phyloP scores from a whole-genome alignment of 75 land plant species.

The Selaginella moellendorffii region DNA sequence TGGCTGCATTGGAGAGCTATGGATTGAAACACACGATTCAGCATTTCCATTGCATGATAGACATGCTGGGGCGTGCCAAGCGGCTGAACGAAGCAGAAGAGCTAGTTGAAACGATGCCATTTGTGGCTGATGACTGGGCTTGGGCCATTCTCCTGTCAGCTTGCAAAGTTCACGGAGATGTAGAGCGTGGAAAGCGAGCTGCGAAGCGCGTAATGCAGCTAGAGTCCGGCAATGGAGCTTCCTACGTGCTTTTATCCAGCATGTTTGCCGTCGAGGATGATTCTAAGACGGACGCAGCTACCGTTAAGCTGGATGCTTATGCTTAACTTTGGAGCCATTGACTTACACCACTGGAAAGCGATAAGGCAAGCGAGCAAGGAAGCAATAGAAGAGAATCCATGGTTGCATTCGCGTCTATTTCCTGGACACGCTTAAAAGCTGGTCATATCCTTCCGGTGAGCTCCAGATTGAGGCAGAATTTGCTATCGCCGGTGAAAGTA shows the following conservation, averaged over 20 bases:
- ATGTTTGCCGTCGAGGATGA: too few relatives aligned
- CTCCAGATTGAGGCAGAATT: too few relatives aligned
- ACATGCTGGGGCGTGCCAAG: conserved; percentile 12
- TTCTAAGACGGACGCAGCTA: too few relatives aligned
- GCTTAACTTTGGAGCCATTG: too few relatives aligned
- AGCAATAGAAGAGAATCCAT: background rate
- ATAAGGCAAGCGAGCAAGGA: background rate
- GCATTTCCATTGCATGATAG: conserved; percentile 18
- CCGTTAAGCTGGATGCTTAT: too few relatives aligned
- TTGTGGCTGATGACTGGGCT: conserved; percentile 1
- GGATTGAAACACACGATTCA: conserved; percentile 9
- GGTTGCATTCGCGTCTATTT: too few relatives aligned
- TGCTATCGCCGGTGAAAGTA: too few relatives aligned
- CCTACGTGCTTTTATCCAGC: background rate
- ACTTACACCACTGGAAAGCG: background rate
- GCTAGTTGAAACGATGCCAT: conserved; percentile 8
- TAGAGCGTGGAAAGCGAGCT: conserved; percentile 10
- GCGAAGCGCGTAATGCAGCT: background rate
- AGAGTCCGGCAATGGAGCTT: background rate
- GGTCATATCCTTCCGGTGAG: too few relatives aligned
- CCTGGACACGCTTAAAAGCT: background rate
- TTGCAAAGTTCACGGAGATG: conserved; percentile 12
- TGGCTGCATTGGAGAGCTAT: background rate
- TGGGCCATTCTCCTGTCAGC: conserved; percentile 13
- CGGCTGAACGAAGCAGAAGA: conserved; percentile 11